A percentile compares a stretch with the other conserved stretches of the same genome.
Evolutionary conservation across 306 rosid genomes (phyloP).

Genomic region (Psophocarpus tetragonolobus): DNA sequence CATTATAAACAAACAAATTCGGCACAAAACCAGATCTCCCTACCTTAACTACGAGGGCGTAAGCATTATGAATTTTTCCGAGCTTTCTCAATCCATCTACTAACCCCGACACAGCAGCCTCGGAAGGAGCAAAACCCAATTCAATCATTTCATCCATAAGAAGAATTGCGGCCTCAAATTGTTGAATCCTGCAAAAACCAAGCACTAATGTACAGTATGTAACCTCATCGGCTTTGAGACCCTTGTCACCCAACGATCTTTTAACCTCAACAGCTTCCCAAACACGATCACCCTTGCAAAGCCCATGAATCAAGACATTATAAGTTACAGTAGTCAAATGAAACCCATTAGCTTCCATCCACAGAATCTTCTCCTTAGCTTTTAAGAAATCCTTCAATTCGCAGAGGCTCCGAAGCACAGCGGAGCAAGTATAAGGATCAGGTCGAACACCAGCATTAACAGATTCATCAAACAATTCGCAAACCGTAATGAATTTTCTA

Average conservation of each 20-base stretch:
- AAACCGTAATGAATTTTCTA: slow-evolving; percentile 61
- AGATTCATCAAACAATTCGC: slow-evolving; percentile 66
- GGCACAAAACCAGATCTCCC: slow-evolving; percentile 62
- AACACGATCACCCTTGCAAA: slow-evolving; percentile 64
- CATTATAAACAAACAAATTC: slow-evolving; percentile 69
- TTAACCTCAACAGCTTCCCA: slow-evolving; percentile 74
- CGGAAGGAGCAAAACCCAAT: slow-evolving; percentile 60
- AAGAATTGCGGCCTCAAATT: slow-evolving; percentile 52
- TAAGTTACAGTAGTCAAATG: slow-evolving; percentile 58
- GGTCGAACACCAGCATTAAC: slow-evolving; percentile 65
- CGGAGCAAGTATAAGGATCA: slow-evolving; percentile 68
- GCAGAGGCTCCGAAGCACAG: slow-evolving; percentile 63
- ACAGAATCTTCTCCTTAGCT: slow-evolving; percentile 65
- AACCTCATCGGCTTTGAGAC: slow-evolving; percentile 70
- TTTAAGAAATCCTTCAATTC: slow-evolving; percentile 65
- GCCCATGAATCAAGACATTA: slow-evolving; percentile 77
- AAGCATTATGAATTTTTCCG: slow-evolving; percentile 59
- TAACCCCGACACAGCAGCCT: slow-evolving; percentile 69
- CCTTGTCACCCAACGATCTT: slow-evolving; percentile 56
- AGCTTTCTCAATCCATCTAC: slow-evolving; percentile 77
- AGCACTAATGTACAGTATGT: slow-evolving; percentile 73
- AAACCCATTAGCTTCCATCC: slow-evolving; percentile 59
- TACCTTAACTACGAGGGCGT: slow-evolving; percentile 59
- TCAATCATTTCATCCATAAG: slow-evolving; percentile 76
- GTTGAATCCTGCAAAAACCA: slow-evolving; percentile 73